A percentile compares a stretch with the other conserved stretches of the same genome.
These are phyloP conservation scores for Zygnema cylindricum DNA, from an alignment of 139 green algal genomes.

Conservation along the genomic window DNA sequence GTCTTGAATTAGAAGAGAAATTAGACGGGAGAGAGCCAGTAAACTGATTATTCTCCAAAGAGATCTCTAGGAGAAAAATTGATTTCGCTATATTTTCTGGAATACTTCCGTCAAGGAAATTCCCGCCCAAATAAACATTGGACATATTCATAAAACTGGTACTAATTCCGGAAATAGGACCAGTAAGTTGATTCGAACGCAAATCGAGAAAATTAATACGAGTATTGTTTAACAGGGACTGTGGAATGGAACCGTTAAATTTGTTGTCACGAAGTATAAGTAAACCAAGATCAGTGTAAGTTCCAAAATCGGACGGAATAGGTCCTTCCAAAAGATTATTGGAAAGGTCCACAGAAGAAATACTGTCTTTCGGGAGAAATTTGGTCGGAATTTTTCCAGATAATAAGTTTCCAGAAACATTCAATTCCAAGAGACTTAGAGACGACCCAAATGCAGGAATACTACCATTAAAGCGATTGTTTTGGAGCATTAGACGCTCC, in stretches of 20 bases:
- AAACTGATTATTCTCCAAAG: not conserved
- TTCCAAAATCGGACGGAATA: not conserved
- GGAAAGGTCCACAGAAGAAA: not conserved
- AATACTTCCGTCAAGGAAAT: not conserved
- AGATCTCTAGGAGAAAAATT: not conserved
- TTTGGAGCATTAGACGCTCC: not conserved
- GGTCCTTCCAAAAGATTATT: conserved; percentile 11
- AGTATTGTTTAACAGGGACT: not conserved
- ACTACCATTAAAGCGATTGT: conserved; percentile 25
- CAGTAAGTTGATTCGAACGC: not conserved
- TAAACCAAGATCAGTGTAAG: not conserved
- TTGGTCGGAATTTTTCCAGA: not conserved
- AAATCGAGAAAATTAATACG: not conserved
- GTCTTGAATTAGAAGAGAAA: not conserved
- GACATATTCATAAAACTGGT: not conserved
- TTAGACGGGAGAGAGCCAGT: not conserved
- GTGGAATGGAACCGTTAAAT: not conserved
- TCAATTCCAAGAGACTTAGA: not conserved
- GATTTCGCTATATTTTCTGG: not conserved
- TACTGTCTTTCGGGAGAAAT: not conserved
- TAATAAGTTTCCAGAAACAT: not conserved
- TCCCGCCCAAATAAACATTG: not conserved
- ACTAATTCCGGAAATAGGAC: not conserved
- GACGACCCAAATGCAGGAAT: conserved; percentile 13
- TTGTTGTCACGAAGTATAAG: not conserved